These are phyloP conservation scores for Coemansia reversa DNA, from an alignment of 192 early-diverging fungal genomes.

Conservation along the genomic window DNA sequence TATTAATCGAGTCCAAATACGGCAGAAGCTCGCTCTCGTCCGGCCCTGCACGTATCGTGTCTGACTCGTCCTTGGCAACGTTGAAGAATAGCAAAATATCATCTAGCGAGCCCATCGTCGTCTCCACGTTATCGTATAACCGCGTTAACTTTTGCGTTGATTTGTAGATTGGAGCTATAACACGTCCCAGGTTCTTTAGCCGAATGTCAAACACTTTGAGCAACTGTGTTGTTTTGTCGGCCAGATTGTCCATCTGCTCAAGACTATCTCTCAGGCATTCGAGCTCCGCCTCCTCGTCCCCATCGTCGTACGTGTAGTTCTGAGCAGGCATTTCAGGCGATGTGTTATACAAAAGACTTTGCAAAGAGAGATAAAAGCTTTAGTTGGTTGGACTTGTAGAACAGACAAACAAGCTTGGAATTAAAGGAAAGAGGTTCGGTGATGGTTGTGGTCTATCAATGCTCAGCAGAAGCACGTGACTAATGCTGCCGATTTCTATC, in stretches of 20 bases:
- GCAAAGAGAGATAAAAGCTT: too few species aligned
- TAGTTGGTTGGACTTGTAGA: too few species aligned
- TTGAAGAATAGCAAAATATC: conserved; percentile 56
- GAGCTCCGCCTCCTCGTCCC: conserved; percentile 54
- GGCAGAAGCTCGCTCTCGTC: conserved; percentile 55
- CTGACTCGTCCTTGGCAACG: conserved; percentile 49
- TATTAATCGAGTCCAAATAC: conserved; percentile 56
- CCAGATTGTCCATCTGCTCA: conserved; percentile 57
- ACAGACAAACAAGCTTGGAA: too few species aligned
- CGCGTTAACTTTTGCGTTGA: conserved; percentile 54
- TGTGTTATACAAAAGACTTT: too few species aligned
- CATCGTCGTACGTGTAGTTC: conserved; percentile 46
- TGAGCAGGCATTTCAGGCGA: conserved; percentile 26
- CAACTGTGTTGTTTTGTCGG: conserved; percentile 49
- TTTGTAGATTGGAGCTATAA: conserved; percentile 54
- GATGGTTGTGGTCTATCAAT: too few species aligned
- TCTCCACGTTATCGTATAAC: conserved; percentile 48
- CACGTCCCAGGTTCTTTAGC: conserved; percentile 46
- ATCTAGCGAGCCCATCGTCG: conserved; percentile 47
- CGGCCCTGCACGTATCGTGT: conserved; percentile 45
- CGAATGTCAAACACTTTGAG: conserved; percentile 56
- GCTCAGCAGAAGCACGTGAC: too few species aligned
- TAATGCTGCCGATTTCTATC: too few species aligned
- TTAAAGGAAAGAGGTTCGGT: too few species aligned
- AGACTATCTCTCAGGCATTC: conserved; percentile 55